Evolutionary conservation across 345 rosid genomes (phyloP).

Genomic region (Excoecaria cochinchinensis): DNA sequence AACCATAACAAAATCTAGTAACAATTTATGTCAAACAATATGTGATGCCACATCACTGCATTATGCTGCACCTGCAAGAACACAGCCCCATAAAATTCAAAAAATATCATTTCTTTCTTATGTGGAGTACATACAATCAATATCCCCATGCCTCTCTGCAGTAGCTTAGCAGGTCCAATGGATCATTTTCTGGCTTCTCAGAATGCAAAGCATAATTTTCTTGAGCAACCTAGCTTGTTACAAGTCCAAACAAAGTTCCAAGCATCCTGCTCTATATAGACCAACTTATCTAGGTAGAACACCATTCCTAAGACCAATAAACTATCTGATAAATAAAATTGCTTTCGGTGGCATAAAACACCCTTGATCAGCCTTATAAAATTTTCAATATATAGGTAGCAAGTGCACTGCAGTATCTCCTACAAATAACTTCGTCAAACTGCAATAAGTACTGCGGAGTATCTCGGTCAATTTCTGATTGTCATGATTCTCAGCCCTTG

Average conservation of each 20-base stretch:
- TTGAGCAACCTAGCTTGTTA: slow-evolving; percentile 58
- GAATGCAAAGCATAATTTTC: slow-evolving; percentile 70
- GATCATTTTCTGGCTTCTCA: slow-evolving; percentile 68
- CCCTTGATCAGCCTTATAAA: slow-evolving; percentile 73
- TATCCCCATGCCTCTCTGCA: slow-evolving; percentile 40
- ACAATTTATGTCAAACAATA: too few relatives aligned
- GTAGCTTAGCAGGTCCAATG: slow-evolving; percentile 58
- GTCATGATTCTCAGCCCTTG: slow-evolving; percentile 45
- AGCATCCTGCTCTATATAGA: slow-evolving; percentile 80
- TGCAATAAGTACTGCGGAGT: not conserved
- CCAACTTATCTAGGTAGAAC: slow-evolving; percentile 70
- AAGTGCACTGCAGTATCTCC: slow-evolving; percentile 7
- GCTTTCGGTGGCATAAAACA: slow-evolving; percentile 72
- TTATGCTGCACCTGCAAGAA: slow-evolving; percentile 41
- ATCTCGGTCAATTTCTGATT: not conserved
- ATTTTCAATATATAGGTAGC: slow-evolving; percentile 91
- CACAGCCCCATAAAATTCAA: slow-evolving; percentile 39
- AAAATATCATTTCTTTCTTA: slow-evolving; percentile 43
- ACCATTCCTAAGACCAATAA: slow-evolving; percentile 75
- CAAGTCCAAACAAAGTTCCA: slow-evolving; percentile 77
- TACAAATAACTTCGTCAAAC: not conserved
- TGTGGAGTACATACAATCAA: too few relatives aligned
- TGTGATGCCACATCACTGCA: slow-evolving; percentile 60
- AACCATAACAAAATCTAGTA: too few relatives aligned
- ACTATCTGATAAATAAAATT: slow-evolving; percentile 55